Evolutionary conservation across 257 asterid genomes (phyloP), one percentile per base, ranked within the genome.

Genomic region (Petrea volubilis): DNA sequence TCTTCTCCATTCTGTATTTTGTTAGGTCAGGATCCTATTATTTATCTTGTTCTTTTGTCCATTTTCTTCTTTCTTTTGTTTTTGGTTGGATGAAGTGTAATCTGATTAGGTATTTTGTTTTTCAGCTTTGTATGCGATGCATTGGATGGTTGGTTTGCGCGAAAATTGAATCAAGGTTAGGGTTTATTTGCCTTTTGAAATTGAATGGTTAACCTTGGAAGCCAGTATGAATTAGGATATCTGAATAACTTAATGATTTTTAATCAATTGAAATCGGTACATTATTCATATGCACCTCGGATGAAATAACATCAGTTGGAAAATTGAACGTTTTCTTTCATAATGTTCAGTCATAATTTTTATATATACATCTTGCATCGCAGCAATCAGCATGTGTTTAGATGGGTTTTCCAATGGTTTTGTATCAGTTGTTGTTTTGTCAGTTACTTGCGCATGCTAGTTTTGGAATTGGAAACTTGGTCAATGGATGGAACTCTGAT

Each of bases 91-190:
- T 49, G 75, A 75, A 74, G 51, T 59, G 10, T 58, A 67, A 63
- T 69, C 60, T 76, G 55, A 64, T 43, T 0, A 18, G 29, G 53
- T 34, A 7, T 56, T 73, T 36, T 49, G 6, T 60, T 69, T 75
- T 81, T 31, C 88, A 92, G 99, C 81, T 95, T 95, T 61, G 96
- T 90, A 13, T 95, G 97, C 71, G 99, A 95, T 83, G 97, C 98
- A 47, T 82, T 95, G 88, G 99, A 95, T 77, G 99, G 99, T 72
- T 90, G 91, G 89, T 92, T 87, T 81, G 99, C 99, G 12, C 97
- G 99, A 43, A 95, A 83, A 82, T 77, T 95, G 85, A 95, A 92
- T 83, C 99, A 92, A 88, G 96, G 98, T 92, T 81, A 61, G 85
- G 79, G 67, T 69, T 82, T 79, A 20, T 72, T 31, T 46, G 25